Percentiles rank a stretch among this genome's conserved stretches.
These are phyloP conservation scores for Chlorokybus atmophyticus DNA, from an alignment of 139 green algal genomes.

Conservation along the genomic window DNA sequence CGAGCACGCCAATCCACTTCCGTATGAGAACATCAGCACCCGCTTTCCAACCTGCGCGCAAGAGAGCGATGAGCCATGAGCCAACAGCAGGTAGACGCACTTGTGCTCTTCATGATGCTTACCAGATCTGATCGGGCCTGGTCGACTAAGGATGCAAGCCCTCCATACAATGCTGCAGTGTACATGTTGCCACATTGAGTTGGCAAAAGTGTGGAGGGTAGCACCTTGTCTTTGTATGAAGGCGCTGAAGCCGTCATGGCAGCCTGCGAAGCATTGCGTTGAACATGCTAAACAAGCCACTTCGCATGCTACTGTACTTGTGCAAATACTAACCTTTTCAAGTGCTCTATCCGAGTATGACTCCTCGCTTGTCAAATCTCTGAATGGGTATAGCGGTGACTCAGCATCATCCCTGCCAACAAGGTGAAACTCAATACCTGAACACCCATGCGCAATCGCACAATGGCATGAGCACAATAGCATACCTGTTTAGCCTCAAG, in stretches of 20 bases:
- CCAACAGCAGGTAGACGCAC: background rate
- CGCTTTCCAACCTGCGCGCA: constrained; percentile 24
- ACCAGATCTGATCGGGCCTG: constrained; percentile 23
- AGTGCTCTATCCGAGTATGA: constrained; percentile 19
- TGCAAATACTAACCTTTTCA: constrained; percentile 16
- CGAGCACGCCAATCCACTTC: constrained; percentile 44
- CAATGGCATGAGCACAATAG: no score
- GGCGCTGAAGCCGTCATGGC: constrained; percentile 9
- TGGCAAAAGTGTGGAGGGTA: constrained; percentile 26
- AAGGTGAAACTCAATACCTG: no score
- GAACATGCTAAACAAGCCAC: no score
- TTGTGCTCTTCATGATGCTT: constrained; percentile 3
- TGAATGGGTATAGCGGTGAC: no score
- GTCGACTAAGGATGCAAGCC: constrained; percentile 45
- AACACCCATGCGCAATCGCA: no score
- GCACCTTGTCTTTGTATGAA: constrained; percentile 32
- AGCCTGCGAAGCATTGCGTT: no score
- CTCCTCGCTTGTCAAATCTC: constrained; percentile 16
- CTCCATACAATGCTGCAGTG: constrained; percentile 44
- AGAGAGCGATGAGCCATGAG: no score
- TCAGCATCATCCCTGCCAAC: no score
- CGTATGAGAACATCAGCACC: constrained; percentile 64
- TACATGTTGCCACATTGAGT: constrained; percentile 62
- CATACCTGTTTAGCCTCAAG: no score
- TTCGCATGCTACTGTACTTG: no score